Conservation (phyloP, 2,329 filamentous ascomycete genomes). For the Xylariaceae sp. region DNA sequence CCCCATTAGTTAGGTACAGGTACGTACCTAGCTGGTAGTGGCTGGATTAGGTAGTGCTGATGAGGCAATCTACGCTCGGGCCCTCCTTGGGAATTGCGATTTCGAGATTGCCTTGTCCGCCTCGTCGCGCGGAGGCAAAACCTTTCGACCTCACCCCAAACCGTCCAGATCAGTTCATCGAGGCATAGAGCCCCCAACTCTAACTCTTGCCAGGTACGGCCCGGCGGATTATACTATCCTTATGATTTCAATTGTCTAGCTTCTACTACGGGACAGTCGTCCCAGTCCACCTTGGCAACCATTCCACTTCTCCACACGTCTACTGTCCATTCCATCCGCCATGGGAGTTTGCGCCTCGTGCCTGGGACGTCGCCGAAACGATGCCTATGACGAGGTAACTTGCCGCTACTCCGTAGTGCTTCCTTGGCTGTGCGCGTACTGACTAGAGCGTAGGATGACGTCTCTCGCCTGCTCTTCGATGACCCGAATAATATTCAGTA, state of each 20-base stretch:
- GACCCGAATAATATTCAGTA: slow-evolving; percentile 57
- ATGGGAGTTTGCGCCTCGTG: slow-evolving; percentile 63
- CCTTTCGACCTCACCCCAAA: slow-evolving; percentile 19
- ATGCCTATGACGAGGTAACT: slow-evolving; percentile 52
- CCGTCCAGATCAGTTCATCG: slow-evolving; percentile 10
- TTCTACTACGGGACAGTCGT: slow-evolving; percentile 15
- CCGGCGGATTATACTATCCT: slow-evolving; percentile 31
- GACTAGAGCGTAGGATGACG: slow-evolving; percentile 44
- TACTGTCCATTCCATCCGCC: slow-evolving; percentile 3
- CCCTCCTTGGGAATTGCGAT: too few species aligned
- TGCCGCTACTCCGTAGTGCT: not conserved
- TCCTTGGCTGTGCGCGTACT: slow-evolving; percentile 3
- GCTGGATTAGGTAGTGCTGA: too few species aligned
- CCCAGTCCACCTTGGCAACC: slow-evolving; percentile 14
- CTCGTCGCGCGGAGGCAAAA: slow-evolving; percentile 1
- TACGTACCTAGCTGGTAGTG: too few species aligned
- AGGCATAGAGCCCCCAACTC: slow-evolving; percentile 9
- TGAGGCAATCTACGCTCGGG: too few species aligned
- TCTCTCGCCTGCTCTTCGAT: slow-evolving; percentile 56
- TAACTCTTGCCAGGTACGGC: slow-evolving; percentile 28
- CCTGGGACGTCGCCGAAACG: slow-evolving; percentile 47
- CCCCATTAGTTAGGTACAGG: too few species aligned
- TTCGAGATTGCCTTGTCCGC: too few species aligned
- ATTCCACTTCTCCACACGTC: not conserved
- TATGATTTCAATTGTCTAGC: slow-evolving; percentile 21